A percentile compares a stretch with the other conserved stretches of the same genome.
Conservation (phyloP, 2,329 filamentous ascomycete species). For the Cercospora nicotianae region DNA sequence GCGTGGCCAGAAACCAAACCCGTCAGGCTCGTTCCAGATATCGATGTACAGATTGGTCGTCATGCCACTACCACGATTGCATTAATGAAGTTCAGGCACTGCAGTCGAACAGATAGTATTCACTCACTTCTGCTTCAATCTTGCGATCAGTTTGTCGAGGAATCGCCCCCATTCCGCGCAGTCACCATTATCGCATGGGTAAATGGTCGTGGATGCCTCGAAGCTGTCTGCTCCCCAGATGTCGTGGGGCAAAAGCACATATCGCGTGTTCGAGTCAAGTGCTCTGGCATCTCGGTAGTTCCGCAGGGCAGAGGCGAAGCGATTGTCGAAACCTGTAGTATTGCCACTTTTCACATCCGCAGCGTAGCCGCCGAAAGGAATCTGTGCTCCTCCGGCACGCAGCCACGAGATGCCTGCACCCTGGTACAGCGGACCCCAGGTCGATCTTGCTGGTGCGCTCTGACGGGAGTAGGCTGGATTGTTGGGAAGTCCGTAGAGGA, state of each 20-base stretch:
- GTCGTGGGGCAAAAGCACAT: not conserved
- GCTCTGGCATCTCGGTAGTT: not conserved
- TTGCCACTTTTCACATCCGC: conserved; percentile 3
- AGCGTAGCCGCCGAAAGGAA: not conserved
- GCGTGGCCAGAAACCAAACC: not conserved
- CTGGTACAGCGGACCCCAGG: not conserved
- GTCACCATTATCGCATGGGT: not conserved
- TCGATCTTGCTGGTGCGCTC: not conserved
- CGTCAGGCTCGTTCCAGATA: conserved; percentile 5
- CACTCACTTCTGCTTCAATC: not conserved
- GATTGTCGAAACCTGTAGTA: not conserved
- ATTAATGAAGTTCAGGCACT: not conserved
- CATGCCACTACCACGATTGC: not conserved
- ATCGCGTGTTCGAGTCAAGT: not conserved
- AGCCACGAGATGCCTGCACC: not conserved
- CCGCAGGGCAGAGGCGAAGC: not conserved
- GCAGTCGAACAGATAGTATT: not conserved
- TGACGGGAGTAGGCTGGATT: not conserved
- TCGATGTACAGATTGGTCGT: not conserved
- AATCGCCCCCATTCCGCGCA: not conserved
- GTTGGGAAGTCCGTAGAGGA: not conserved
- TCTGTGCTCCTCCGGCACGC: not conserved
- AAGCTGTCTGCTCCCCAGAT: not conserved
- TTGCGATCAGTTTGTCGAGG: not conserved
- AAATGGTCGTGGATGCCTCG: not conserved